These are phyloP conservation scores for Oryza meyeriana DNA, from an alignment of 176 grass and related monocot species.

Conservation along the genomic window DNA sequence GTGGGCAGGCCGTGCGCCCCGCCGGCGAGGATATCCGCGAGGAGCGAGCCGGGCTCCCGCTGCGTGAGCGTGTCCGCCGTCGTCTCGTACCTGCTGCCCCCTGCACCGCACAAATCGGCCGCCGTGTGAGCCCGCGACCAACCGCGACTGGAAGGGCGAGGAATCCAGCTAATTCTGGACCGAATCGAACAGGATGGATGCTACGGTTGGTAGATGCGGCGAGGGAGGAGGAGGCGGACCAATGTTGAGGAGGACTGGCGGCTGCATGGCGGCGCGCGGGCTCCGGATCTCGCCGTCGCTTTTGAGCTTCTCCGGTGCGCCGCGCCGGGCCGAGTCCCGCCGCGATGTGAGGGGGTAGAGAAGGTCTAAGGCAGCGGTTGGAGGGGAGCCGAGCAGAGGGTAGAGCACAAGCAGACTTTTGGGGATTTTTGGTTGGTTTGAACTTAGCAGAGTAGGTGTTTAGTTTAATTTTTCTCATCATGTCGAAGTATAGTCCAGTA, in stretches of 20 bases:
- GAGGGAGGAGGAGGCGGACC: constrained; percentile 11
- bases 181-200: not conserved
- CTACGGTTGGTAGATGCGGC: not conserved
- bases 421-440: no score
- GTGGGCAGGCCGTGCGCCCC: constrained; percentile 34
- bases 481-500: no score
- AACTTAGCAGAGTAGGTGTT: no score
- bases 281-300: not conserved
- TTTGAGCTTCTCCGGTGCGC: not conserved
- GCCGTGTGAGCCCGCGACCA: not conserved
- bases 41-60: constrained; percentile 45
- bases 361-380: no score
- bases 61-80: constrained; percentile 55
- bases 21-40: constrained; percentile 41
- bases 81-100: constrained; percentile 44
- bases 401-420: no score
- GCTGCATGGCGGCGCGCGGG: not conserved
- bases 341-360: not conserved
- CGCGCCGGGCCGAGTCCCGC: not conserved
- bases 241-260: constrained; percentile 26
- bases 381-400: not conserved
- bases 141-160: not conserved
- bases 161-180: not conserved
- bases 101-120: constrained; percentile 17
- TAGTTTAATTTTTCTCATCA: no score